A percentile compares a stretch with the other conserved stretches of the same genome.
Conservation (phyloP, 495 filamentous ascomycete species). For the Annulohypoxylon nitens region DNA sequence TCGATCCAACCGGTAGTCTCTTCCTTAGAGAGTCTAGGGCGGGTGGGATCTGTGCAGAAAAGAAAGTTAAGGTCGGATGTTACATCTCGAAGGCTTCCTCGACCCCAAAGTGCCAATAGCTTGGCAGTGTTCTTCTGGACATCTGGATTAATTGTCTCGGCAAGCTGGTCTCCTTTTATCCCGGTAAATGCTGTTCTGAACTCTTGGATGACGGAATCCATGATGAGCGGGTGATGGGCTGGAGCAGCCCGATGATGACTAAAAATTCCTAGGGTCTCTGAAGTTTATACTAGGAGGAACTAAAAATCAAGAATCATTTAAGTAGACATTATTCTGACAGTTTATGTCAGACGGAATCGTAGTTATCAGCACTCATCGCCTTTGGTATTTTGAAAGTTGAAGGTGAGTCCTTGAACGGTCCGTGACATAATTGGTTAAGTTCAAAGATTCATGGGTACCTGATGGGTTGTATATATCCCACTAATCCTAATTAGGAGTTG, state of each 20-base stretch:
- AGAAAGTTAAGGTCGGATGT: slow-evolving; percentile 48
- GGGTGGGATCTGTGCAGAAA: slow-evolving; percentile 44
- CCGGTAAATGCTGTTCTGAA: slow-evolving; percentile 70
- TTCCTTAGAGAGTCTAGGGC: slow-evolving; percentile 65
- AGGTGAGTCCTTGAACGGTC: slow-evolving; percentile 26
- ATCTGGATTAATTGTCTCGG: slow-evolving; percentile 76
- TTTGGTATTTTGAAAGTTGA: slow-evolving; percentile 1
- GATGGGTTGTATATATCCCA: background rate
- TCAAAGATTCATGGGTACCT: background rate
- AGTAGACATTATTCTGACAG: slow-evolving; percentile 21
- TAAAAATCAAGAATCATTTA: background rate
- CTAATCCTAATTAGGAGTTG: background rate
- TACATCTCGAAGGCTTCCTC: slow-evolving; percentile 36
- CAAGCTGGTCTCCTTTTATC: slow-evolving; percentile 73
- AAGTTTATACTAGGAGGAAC: background rate
- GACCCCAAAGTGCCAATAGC: slow-evolving; percentile 70
- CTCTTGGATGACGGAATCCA: slow-evolving; percentile 73
- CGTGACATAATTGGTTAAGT: slow-evolving; percentile 29
- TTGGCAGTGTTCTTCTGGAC: slow-evolving; percentile 68
- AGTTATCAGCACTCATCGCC: slow-evolving; percentile 3
- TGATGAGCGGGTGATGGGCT: slow-evolving; percentile 50
- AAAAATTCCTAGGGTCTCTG: background rate
- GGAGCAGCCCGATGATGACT: background rate
- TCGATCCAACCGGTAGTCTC: slow-evolving; percentile 84
- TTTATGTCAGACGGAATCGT: slow-evolving; percentile 7